phyloP scores from a whole-genome alignment of 768 basidiomycete species.

The Auriscalpium orientale region DNA sequence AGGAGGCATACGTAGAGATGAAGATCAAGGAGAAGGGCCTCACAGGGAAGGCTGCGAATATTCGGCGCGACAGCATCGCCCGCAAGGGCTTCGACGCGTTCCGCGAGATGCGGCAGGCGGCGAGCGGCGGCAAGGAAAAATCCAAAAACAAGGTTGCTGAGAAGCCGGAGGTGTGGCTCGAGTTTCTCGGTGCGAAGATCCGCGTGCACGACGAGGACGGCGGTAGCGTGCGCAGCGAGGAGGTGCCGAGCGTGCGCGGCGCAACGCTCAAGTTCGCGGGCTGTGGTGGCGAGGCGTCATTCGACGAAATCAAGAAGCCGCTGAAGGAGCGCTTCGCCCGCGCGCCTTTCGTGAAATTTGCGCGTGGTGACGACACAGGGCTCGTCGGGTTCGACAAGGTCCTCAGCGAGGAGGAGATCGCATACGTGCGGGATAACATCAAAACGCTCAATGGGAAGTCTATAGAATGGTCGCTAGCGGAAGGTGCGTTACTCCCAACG shows the following conservation, averaged over 20 bases:
- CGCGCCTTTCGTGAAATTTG: slow-evolving; percentile 41
- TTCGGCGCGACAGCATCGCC: slow-evolving; percentile 48
- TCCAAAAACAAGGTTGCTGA: slow-evolving; percentile 18
- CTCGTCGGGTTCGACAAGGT: slow-evolving; percentile 53
- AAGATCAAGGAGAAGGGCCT: slow-evolving; percentile 94
- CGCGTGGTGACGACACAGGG: slow-evolving; percentile 37
- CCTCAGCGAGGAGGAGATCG: slow-evolving; percentile 64
- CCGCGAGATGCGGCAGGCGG: slow-evolving; percentile 44
- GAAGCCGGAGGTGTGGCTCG: slow-evolving; percentile 57
- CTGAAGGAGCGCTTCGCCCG: slow-evolving; percentile 40
- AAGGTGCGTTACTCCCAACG: slow-evolving; percentile 37
- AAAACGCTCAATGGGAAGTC: slow-evolving; percentile 57
- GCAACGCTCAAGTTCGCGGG: slow-evolving; percentile 44
- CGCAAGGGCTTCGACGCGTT: slow-evolving; percentile 73
- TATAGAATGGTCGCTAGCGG: slow-evolving; percentile 56
- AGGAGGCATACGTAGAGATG: slow-evolving; percentile 91
- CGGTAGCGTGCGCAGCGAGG: slow-evolving; percentile 35
- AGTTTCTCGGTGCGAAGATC: slow-evolving; percentile 67
- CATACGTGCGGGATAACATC: slow-evolving; percentile 58
- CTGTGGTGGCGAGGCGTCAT: slow-evolving; percentile 48
- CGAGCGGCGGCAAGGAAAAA: slow-evolving; percentile 25
- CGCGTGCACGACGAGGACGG: slow-evolving; percentile 54
- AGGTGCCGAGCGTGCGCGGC: slow-evolving; percentile 35
- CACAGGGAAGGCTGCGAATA: slow-evolving; percentile 57
- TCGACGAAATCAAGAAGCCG: slow-evolving; percentile 54